Conservation (phyloP, 495 filamentous ascomycete genomes). For the Penicillium verhagenii region DNA sequence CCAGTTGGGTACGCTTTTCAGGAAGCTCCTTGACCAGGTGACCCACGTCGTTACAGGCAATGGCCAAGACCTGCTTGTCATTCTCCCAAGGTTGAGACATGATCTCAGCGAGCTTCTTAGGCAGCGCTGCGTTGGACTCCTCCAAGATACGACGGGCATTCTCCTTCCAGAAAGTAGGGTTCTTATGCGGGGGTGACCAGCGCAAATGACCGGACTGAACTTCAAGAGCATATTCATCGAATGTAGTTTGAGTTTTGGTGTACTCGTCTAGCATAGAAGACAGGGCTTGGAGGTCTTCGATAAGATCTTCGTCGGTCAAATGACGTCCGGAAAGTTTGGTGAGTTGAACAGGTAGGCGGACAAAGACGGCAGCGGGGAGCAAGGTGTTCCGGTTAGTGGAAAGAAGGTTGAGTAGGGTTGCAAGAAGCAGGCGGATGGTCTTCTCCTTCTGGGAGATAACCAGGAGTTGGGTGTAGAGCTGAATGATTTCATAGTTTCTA, state of each 20-base stretch:
- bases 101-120: conserved; percentile 83
- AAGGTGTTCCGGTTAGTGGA: conserved; percentile 69
- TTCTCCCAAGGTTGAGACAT: conserved; percentile 81
- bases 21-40: conserved; percentile 86
- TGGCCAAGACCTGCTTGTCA: conserved; percentile 93
- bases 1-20: conserved; percentile 76
- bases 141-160: conserved; percentile 94
- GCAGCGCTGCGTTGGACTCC: conserved; percentile 71
- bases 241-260: conserved; percentile 93
- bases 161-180: conserved; percentile 87
- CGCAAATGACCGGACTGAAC: conserved; percentile 84
- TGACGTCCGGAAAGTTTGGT: conserved; percentile 79
- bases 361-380: conserved; percentile 77
- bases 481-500: conserved; percentile 88
- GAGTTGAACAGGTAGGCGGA: conserved; percentile 77
- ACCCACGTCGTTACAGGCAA: conserved; percentile 93
- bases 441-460: conserved; percentile 96
- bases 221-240: conserved; percentile 93
- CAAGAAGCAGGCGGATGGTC: conserved; percentile 86
- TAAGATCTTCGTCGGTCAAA: conserved; percentile 82
- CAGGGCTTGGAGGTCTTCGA: conserved; percentile 77
- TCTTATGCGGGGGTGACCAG: conserved; percentile 95
- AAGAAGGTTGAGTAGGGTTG: conserved; percentile 84
- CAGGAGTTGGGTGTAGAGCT: conserved; percentile 85
- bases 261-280: conserved; percentile 85